Base-by-base conservation (phyloP, 2,329 filamentous ascomycete genomes). In the Fusarium sp. region DNA sequence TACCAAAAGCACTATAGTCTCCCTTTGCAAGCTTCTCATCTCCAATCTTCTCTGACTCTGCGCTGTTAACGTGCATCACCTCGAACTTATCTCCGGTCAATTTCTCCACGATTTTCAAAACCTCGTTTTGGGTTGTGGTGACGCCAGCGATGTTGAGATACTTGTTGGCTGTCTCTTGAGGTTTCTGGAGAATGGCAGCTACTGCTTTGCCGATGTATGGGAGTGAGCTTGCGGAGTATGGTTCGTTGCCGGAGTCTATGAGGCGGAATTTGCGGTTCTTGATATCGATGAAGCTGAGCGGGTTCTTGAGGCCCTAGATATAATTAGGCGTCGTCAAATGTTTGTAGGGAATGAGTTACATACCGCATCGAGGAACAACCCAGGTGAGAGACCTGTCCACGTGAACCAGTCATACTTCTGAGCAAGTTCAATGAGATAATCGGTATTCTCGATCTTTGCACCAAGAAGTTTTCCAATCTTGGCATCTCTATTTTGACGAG, bases 341-440 rank as follows among this genome's bases (percentile, higher is more conserved):
- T n/a, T n/a, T n/a, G n/a, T n/a, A n/a, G n/a, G n/a, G n/a, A 5
- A 0, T 10, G 0, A 1, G 1, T 26, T 3, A 4, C 51, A 4
- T 64, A 58, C 61, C 2, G 61, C 34, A 6, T 64, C 61, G 4
- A 64, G 61, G 39, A 64, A 64, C 2, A 64, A 2, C 1, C 61
- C 59, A 1, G 25, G 50, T 0, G 61, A 64, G 0, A 64, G 31
- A 0, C 61, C 61, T 9, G 61, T 64, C 61, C 61, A 64, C 0
- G 39, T 58, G 25, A 64, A 64, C 59, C 61, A 64, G 14, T 64
- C 31, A 19, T 64, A 23, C 26, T 64, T 56, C 21, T 23, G 4
- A 1, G 59, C 52, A 25, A 64, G 61, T 8, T 64, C 44, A 21
- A 64, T 42, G 31, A 64, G 26, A 18, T 64, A 64, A 30, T 64